Base-by-base conservation (phyloP, 192 early-diverging fungal species). In the Backusella circina region DNA sequence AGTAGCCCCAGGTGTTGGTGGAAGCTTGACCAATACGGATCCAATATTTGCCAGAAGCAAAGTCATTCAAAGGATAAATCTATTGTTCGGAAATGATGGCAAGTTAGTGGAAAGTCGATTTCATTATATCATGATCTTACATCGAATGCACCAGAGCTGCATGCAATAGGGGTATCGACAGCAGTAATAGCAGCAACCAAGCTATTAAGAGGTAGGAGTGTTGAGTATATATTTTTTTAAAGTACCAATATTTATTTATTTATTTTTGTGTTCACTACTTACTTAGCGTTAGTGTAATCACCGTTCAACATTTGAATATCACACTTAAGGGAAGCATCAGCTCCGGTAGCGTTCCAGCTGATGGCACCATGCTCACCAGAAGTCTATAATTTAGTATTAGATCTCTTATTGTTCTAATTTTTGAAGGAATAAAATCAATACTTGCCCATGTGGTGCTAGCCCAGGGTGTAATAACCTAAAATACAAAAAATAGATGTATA, bases 261-360 rank as follows among this genome's bases (percentile, higher is more conserved):
- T 61, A 12, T 26, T 61, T 28, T 61, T 39, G 23, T 16, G 9
- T 5, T 69, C 15, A 35, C 7, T 10, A 77, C 75, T 50, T 71
- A 77, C 75, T 80, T 70, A 10, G 79, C 75, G 36, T 77, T 80
- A 30, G 61, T 73, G 37, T 37, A 21, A 18, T 76, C 39, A 74
- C 79, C 79, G 28, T 68, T 76, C 36, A 80, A 61, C 79, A 80
- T 73, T 54, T 54, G 67, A 64, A 81, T 81, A 57, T 70, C 67
- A 74, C 79, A 81, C 21, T 44, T 61, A 15, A 38, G 36, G 16
- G 61, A 23, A 33, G 57, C 39, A 33, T 77, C 79, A 38, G 71
- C 72, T 61, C 57, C 35, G n/a, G 67, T 65, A 13, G 67, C 15
- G 26, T 51, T 81, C 79, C 79, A 81, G n/a, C 72, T 77, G 44